Conservation (phyloP, 371 early-diverging fungal species). For the Dichotomocladium elegans region DNA sequence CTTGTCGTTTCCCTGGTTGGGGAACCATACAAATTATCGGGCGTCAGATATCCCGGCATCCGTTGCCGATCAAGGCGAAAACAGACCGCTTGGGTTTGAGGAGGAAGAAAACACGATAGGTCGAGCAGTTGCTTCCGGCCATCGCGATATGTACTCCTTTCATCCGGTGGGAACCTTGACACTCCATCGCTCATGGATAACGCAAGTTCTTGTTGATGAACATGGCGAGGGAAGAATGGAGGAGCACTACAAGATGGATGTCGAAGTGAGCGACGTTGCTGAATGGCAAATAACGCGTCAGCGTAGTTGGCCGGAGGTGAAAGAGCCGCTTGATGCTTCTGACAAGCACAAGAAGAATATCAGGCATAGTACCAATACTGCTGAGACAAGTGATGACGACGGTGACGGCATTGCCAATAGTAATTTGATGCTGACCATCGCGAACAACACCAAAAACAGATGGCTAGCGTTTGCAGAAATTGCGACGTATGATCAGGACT, state of each 20-base stretch:
- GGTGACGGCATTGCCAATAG: too few species aligned
- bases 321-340: background rate
- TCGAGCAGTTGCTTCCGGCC: slow-evolving; percentile 35
- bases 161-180: slow-evolving; percentile 55
- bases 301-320: slow-evolving; percentile 41
- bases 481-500: slow-evolving; percentile 30
- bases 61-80: too few species aligned
- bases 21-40: background rate
- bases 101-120: slow-evolving; percentile 32
- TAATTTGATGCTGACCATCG: too few species aligned
- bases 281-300: slow-evolving; percentile 53
- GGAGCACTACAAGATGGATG: slow-evolving; percentile 43
- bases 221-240: slow-evolving; percentile 44
- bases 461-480: slow-evolving; percentile 57
- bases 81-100: slow-evolving; percentile 52
- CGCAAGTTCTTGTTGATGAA: slow-evolving; percentile 39
- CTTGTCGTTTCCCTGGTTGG: background rate
- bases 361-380: background rate
- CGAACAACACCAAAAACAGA: background rate
- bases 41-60: too few species aligned
- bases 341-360: too few species aligned
- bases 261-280: slow-evolving; percentile 53
- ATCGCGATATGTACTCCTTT: slow-evolving; percentile 54
- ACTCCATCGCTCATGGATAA: slow-evolving; percentile 53
- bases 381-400: too few species aligned